Conservation (phyloP, 2,329 filamentous ascomycete species). For the Fusarium temperatum region DNA sequence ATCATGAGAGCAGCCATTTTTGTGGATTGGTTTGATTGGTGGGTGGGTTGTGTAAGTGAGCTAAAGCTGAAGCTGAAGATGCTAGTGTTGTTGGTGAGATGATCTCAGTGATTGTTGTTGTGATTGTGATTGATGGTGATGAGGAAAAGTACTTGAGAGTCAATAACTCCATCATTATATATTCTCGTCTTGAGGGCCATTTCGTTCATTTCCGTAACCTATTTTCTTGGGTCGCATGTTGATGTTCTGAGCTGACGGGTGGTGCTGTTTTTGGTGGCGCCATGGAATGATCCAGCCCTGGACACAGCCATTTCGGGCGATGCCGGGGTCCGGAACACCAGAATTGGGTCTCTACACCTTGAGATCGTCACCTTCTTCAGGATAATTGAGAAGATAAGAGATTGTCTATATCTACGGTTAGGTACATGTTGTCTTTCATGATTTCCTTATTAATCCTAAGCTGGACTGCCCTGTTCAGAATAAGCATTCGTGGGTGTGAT, state of each 20-base stretch:
- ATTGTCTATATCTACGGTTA: fast-evolving
- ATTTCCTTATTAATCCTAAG: too few species aligned
- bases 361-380: neutral
- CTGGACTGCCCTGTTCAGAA: too few species aligned
- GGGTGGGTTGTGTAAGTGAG: slow-evolving; percentile 24
- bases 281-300: slow-evolving; percentile 26
- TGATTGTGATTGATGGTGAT: slow-evolving; percentile 24
- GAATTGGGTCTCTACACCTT: neutral
- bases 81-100: slow-evolving; percentile 15
- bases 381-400: neutral
- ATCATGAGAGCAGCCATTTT: slow-evolving; percentile 38
- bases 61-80: neutral
- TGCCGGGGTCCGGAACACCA: slow-evolving; percentile 21
- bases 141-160: neutral
- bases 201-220: slow-evolving; percentile 10
- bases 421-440: fast-evolving
- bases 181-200: neutral
- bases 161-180: slow-evolving; percentile 27
- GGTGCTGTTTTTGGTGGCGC: slow-evolving; percentile 36
- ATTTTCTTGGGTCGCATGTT: slow-evolving; percentile 24
- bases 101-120: slow-evolving; percentile 17
- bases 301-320: slow-evolving; percentile 25
- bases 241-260: slow-evolving; percentile 33
- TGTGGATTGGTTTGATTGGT: slow-evolving; percentile 15
- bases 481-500: neutral